A percentile compares a stretch with the other conserved stretches of the same genome.
These are phyloP conservation scores for Moniliophthora roreri DNA, from an alignment of 1,284 basidiomycete species.

Conservation along the genomic window DNA sequence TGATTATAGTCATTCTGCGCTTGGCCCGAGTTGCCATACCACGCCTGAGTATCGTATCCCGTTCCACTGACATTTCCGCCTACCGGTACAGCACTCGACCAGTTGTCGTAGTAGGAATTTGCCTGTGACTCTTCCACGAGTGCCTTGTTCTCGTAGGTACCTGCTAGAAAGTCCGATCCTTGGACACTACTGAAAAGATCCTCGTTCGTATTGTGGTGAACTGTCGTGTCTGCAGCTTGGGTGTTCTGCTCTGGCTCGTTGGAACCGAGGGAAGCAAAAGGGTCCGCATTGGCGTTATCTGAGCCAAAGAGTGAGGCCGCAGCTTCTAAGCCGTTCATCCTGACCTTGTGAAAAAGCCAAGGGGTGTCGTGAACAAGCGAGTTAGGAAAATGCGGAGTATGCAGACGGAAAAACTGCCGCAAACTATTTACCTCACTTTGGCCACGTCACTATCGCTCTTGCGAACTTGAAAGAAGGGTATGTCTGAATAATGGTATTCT, in stretches of 20 bases:
- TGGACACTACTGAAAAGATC: conserved; percentile 21
- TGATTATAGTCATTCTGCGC: background rate
- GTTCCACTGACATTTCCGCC: too few relatives aligned
- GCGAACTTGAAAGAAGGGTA: too few relatives aligned
- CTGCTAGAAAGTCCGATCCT: background rate
- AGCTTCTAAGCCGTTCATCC: conserved; percentile 67
- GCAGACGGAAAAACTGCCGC: too few relatives aligned
- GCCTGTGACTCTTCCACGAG: background rate
- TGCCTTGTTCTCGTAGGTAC: background rate
- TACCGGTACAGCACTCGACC: too few relatives aligned
- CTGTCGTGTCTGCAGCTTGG: conserved; percentile 19
- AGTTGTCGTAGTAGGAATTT: background rate
- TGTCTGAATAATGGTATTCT: too few relatives aligned
- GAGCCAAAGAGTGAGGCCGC: conserved; percentile 76
- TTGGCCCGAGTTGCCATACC: too few relatives aligned
- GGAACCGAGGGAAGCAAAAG: conserved; percentile 61
- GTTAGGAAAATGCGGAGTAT: too few relatives aligned
- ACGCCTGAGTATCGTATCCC: too few relatives aligned
- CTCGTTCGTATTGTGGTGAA: conserved; percentile 21
- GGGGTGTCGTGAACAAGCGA: too few relatives aligned
- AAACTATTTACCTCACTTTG: too few relatives aligned
- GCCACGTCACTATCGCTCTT: too few relatives aligned
- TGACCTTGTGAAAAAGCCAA: too few relatives aligned
- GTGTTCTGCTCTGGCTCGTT: conserved; percentile 14
- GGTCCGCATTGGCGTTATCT: conserved; percentile 59